Base-by-base conservation (phyloP, 2,329 filamentous ascomycete genomes). In the Fusarium devonianum region DNA sequence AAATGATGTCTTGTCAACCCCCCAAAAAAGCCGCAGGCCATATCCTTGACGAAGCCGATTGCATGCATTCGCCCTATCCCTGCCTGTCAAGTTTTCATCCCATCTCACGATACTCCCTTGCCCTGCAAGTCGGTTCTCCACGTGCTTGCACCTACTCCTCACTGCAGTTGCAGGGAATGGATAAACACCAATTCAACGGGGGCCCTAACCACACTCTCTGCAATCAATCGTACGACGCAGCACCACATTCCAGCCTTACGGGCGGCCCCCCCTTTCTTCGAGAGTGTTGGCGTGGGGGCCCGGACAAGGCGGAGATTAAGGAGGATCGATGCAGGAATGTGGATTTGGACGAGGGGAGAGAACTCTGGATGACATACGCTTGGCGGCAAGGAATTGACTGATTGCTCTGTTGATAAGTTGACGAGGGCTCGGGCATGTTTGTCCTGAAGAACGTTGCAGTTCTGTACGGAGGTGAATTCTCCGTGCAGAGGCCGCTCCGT, bases 281-380 rank as follows among this genome's bases (percentile, higher is more conserved):
- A 48, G 38, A 16, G 28, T 44, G 10, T 36, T 17, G 17, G 4
- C 18, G 23, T 22, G 14, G 56, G 47, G 46, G 30, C 50, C 14
- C 25, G 17, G 23, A 30, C 36, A 34, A 16, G 35, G 22, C 46
- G 56, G 56, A 60, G 45, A 63, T 63, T 63, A 45, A 22, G 37
- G 45, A 58, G 53, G 60, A 54, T 29, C 47, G 26, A 33, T 28
- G 38, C 50, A 48, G 29, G 32, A n/a, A 28, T 10, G 22, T 40
- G 35, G 39, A 21, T 21, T 19, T 33, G n/a, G 39, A 34, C 39
- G 26, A 19, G 39, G 39, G 39, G n/a, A 16, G 14, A 3, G 8
- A 10, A 22, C 4, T 8, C 8, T 12, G 13, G 13, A 16, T 16
- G 49, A 56, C 53, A 40, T 53, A 25, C 28, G 23, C 13, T 21